phyloP scores from a whole-genome alignment of 306 rosid genomes.

The Casuarina equisetifolia region DNA sequence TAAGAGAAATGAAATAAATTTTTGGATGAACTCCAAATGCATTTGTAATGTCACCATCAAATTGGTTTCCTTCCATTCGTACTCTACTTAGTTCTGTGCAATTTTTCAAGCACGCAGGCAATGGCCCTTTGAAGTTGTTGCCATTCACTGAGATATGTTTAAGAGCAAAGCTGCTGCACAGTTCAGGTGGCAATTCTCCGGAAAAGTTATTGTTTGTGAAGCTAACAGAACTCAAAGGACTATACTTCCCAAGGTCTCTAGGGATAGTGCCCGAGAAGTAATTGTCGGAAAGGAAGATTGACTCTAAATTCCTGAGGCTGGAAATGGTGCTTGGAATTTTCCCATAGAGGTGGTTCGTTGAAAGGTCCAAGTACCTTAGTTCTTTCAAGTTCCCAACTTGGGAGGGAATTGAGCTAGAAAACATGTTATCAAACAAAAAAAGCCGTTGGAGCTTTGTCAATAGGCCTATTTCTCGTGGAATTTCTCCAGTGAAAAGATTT shows the following conservation, averaged over 20 bases:
- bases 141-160: slow-evolving; percentile 21
- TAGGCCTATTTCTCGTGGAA: slow-evolving; percentile 1
- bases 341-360: slow-evolving; percentile 33
- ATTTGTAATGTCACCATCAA: slow-evolving; percentile 58
- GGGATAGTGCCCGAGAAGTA: slow-evolving; percentile 53
- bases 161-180: slow-evolving; percentile 45
- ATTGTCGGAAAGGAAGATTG: slow-evolving; percentile 53
- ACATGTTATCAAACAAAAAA: slow-evolving; percentile 32
- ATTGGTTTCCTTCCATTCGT: slow-evolving; percentile 50
- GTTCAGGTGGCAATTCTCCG: slow-evolving; percentile 60
- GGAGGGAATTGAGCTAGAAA: slow-evolving; percentile 46
- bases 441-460: slow-evolving; percentile 34
- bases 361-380: slow-evolving; percentile 40
- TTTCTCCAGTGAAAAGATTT: slow-evolving; percentile 42
- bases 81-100: slow-evolving; percentile 44
- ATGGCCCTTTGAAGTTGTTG: slow-evolving; percentile 55
- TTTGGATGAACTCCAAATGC: slow-evolving; percentile 38
- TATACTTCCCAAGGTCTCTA: neutral
- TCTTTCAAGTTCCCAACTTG: slow-evolving; percentile 8
- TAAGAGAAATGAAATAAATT: slow-evolving; percentile 31
- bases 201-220: slow-evolving; percentile 63
- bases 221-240: slow-evolving; percentile 40
- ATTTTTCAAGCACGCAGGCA: slow-evolving; percentile 60
- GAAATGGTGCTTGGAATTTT: slow-evolving; percentile 44
- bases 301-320: slow-evolving; percentile 20